Evolutionary conservation across 2,329 filamentous ascomycete species (phyloP).

Genomic region (Colletotrichum sansevieriae): DNA sequence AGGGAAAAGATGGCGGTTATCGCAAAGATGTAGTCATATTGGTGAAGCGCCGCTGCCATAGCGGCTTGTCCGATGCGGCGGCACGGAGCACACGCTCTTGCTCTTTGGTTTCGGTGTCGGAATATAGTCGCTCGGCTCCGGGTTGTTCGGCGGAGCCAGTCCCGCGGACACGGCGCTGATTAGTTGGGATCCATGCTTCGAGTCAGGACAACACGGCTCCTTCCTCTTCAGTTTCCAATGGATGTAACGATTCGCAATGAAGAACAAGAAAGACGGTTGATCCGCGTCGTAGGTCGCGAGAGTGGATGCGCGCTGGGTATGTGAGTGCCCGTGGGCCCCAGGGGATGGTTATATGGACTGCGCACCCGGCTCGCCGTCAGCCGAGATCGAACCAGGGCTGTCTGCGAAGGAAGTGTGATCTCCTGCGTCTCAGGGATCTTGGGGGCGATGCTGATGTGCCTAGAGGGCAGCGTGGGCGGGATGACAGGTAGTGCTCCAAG

Average conservation of each 20-base stretch:
- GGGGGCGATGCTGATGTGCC: not conserved
- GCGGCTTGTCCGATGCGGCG: conserved; percentile 12
- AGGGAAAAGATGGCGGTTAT: conserved; percentile 75
- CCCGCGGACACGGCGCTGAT: conserved; percentile 8
- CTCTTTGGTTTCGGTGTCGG: too few species aligned
- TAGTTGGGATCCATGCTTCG: conserved; percentile 14
- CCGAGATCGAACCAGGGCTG: conserved; percentile 9
- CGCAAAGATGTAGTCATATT: conserved; percentile 74
- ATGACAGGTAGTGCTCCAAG: too few species aligned
- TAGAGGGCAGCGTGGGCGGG: conserved; percentile 3
- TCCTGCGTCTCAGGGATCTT: not conserved
- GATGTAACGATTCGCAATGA: not conserved
- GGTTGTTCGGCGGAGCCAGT: conserved; percentile 11
- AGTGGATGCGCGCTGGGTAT: not conserved
- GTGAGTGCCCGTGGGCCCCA: not conserved
- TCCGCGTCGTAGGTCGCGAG: not conserved
- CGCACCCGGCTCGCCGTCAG: not conserved
- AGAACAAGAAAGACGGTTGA: not conserved
- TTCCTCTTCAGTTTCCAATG: not conserved
- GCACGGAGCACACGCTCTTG: not conserved
- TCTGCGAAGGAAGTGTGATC: too few species aligned
- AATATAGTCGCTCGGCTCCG: not conserved
- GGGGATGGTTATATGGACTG: conserved; percentile 20
- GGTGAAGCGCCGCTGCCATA: conserved; percentile 56
- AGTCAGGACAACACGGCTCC: not conserved